Evolutionary conservation across 2,329 filamentous ascomycete genomes (phyloP), one percentile per base, ranked within the genome.

Genomic region (Penicillium sp.): DNA sequence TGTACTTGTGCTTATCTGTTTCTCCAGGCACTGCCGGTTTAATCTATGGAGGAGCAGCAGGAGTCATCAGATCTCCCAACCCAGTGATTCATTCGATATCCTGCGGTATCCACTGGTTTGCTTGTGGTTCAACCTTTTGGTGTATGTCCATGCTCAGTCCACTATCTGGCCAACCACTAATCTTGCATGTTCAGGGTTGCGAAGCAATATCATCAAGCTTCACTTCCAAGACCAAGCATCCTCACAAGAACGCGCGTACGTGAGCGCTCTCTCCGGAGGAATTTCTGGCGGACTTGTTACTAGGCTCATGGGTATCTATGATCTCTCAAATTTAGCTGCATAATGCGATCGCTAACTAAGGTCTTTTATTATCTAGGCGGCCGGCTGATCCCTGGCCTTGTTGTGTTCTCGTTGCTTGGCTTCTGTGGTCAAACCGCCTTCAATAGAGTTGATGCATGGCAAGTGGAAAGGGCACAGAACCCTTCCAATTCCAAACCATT

Each of bases 91-190:
- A 92, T 75, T 88, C 91, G 0, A 65, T 88, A 13, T 83, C 88
- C 37, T 87, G 88, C 23, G 89, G 91, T 19, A 79, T 91, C 42
- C 92, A 96, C 76, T 96, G 91, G 85, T 91, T 91, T 74, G 82
- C 85, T 43, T 82, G 96, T 39, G 91, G 91, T 35, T 85, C 84
- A 47, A 89, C 85, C 16, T 97, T 88, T 71, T 93, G 88, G 82
- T 88, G 89, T 87, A 79, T 69, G 85, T 75, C 43, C 48, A 54
- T 43, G n/a, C 45, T 44, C 46, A 3, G 9, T 39, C 23, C 16
- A 46, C 19, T 26, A 27, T 16, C 4, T 11, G 25, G 19, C 14
- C 26, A 42, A 45, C 19, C 5, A 31, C 54, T 63, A 44, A 67
- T 37, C 23, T 29, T 35, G 23, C 42, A 33, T 44, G 25, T 44